Percentiles rank a stretch among this genome's conserved stretches.
These are phyloP conservation scores for Leccinellum albellum DNA, from an alignment of 768 basidiomycete species.

Conservation along the genomic window DNA sequence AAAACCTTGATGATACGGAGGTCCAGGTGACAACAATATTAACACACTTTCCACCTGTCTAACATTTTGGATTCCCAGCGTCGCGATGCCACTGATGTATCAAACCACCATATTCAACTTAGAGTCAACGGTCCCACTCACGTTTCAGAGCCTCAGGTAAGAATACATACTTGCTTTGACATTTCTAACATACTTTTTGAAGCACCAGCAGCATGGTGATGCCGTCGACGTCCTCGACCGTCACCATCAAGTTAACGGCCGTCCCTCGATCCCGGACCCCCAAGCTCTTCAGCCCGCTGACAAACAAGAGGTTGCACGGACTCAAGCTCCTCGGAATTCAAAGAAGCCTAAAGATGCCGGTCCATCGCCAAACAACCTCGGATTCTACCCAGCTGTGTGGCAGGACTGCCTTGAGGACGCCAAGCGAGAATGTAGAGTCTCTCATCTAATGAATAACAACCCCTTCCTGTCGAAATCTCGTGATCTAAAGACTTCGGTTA, in stretches of 20 bases:
- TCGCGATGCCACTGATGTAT: too few relatives aligned
- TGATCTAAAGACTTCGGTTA: too few relatives aligned
- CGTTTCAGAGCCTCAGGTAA: too few relatives aligned
- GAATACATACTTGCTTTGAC: background rate
- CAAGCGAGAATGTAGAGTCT: background rate
- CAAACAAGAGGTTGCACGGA: background rate
- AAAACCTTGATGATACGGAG: background rate
- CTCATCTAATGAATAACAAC: too few relatives aligned
- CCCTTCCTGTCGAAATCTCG: too few relatives aligned
- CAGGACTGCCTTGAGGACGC: background rate
- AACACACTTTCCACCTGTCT: background rate
- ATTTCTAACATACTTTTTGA: background rate
- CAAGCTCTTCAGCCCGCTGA: background rate
- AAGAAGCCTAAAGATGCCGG: background rate
- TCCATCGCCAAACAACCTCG: background rate
- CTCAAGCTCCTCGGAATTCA: background rate
- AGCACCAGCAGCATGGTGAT: background rate
- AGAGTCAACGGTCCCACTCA: too few relatives aligned
- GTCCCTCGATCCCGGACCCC: background rate
- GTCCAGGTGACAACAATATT: background rate
- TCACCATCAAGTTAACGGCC: background rate
- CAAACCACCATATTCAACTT: too few relatives aligned
- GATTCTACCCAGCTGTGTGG: background rate
- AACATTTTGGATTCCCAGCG: too few relatives aligned
- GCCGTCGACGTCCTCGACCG: background rate